These are phyloP conservation scores for Cladosporium cucumerinum DNA, from an alignment of 2,329 filamentous ascomycete species.

Conservation along the genomic window DNA sequence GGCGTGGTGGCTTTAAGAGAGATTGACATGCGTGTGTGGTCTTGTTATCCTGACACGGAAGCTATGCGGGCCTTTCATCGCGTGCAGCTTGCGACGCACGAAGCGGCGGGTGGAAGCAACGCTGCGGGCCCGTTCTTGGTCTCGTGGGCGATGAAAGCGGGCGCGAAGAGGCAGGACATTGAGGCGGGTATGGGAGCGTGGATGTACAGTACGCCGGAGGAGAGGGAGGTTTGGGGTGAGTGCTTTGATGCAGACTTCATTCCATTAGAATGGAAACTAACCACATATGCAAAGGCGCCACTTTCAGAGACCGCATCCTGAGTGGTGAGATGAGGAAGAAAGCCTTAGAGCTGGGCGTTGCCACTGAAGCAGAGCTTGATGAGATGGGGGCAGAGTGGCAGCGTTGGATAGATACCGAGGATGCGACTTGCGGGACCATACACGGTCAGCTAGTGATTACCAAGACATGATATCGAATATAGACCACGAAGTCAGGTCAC, in stretches of 20 bases:
- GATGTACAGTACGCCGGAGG: conserved; percentile 40
- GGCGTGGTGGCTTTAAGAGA: conserved; percentile 53
- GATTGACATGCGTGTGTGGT: conserved; percentile 37
- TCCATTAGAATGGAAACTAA: neutral
- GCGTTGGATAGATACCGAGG: conserved; percentile 41
- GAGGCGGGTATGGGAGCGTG: conserved; percentile 41
- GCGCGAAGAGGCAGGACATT: conserved; percentile 38
- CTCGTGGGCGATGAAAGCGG: conserved; percentile 38
- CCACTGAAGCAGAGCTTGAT: conserved; percentile 39
- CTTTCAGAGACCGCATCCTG: conserved; percentile 23
- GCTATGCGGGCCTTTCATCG: conserved; percentile 37
- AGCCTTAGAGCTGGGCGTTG: conserved; percentile 37
- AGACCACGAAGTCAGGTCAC: neutral
- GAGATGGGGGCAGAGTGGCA: conserved; percentile 39
- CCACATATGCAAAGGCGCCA: conserved; percentile 3
- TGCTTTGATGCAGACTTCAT: neutral
- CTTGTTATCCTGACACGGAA: conserved; percentile 35
- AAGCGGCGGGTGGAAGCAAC: conserved; percentile 26
- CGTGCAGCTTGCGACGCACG: conserved; percentile 34
- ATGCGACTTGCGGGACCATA: conserved; percentile 42
- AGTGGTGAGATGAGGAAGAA: conserved; percentile 32
- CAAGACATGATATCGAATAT: conserved; percentile 17
- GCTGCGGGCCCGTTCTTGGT: conserved; percentile 31
- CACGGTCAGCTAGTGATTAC: conserved; percentile 40
- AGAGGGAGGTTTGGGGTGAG: conserved; percentile 40